Evolutionary conservation across 225 moss, liverwort and hornwort species (phyloP).

Genomic region (Anthoceros angustus): DNA sequence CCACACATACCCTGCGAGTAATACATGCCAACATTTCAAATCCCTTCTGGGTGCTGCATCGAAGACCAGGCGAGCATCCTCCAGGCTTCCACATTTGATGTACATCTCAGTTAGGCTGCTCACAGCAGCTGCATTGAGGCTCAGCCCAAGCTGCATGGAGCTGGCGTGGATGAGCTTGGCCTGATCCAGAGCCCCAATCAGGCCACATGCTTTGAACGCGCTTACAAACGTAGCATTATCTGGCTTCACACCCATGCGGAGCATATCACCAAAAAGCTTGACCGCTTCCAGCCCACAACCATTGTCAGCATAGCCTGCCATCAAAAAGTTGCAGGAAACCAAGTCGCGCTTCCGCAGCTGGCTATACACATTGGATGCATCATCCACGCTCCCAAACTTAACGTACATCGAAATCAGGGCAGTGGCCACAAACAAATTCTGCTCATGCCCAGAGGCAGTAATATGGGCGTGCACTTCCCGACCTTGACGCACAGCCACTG

Average conservation of each 20-base stretch:
- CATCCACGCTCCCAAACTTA: slow-evolving; percentile 10
- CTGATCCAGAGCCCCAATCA: not conserved
- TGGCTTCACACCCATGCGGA: not conserved
- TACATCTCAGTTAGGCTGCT: not conserved
- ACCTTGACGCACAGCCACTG: slow-evolving; percentile 9
- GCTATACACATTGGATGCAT: slow-evolving; percentile 13
- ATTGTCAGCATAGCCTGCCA: slow-evolving; percentile 23
- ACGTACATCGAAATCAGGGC: slow-evolving; percentile 32
- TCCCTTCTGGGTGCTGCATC: not conserved
- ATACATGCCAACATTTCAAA: not conserved
- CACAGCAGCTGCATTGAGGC: not conserved
- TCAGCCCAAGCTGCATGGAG: not conserved
- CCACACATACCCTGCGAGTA: no score
- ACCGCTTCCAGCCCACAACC: not conserved
- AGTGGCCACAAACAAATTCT: slow-evolving; percentile 19
- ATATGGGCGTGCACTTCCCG: slow-evolving; percentile 19
- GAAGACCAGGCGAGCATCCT: not conserved
- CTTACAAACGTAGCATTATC: slow-evolving; percentile 1
- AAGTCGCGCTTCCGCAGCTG: slow-evolving; percentile 15
- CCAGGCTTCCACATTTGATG: slow-evolving; percentile 2
- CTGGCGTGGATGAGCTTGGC: not conserved
- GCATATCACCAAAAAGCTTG: not conserved
- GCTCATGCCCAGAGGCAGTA: slow-evolving; percentile 13
- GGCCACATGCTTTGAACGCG: not conserved
- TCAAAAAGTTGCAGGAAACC: slow-evolving; percentile 23